Evolutionary conservation across 2,329 filamentous ascomycete genomes (phyloP), one percentile per base, ranked within the genome.

Genomic region (Hypoxylon sp.): DNA sequence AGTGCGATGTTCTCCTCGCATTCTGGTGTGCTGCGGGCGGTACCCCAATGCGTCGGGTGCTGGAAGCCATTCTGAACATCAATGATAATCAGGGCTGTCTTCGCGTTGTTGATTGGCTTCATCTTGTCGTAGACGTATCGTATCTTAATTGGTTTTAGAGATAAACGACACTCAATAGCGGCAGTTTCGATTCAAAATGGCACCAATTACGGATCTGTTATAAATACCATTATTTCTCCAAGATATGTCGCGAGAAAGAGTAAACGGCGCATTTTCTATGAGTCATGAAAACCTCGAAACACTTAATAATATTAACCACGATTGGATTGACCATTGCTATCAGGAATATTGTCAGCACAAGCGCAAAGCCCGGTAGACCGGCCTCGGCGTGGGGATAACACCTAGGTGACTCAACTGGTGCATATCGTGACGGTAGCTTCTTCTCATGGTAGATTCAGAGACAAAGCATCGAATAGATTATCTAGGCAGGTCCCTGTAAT

Each of bases 41-140:
- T 71, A 1, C 62, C 58, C 58, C 55, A 65, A 9, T 79, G 74
- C 2, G 78, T 77, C 10, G 74, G 76, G 36, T 81, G 75, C 14
- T 68, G 74, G 72, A 85, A 82, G 48, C 72, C 82, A 23, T 78
- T 72, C 73, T 85, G 83, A 41, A 83, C 80, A 74, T 86, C 83
- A 58, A 85, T 83, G 10, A 85, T 73, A 56, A 85, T 76, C 34
- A 85, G 76, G 5, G 80, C 82, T 0, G 82, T 83, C 21, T 63
- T 28, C 75, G 79, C 34, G 58, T 57, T 6, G 23, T 52, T 1
- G 62, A 56, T 61, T 0, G 65, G 11, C 55, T 72, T 73, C 74
- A 76, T 75, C 34, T 41, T 70, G 5, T 19, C 7, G 19, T 32
- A 4, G 38, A 43, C n/a, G 17, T 43, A 21, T 43, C n/a, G 38